Evolutionary conservation across 176 grass and related monocot genomes (phyloP), one percentile per base, ranked within the genome.

Genomic region (Typha latifolia): DNA sequence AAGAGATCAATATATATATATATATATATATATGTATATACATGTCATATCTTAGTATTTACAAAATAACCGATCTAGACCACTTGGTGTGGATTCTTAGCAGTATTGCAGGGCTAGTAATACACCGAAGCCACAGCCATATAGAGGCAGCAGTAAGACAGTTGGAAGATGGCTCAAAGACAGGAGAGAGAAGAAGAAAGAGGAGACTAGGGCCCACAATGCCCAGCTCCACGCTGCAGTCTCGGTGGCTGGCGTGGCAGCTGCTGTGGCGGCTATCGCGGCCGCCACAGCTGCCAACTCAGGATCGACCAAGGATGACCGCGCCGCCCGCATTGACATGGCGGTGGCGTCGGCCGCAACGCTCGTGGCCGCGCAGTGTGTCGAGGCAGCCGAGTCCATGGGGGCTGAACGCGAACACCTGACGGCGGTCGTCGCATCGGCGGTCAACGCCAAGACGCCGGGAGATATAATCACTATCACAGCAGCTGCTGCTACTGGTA

Each of bases 81-180:
- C 13, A 6, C 15, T n/a, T 15, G 18, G 15, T 56, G 37, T 43
- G 37, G 37, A 10, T 43, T 21, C 4, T 21, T 32, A n/a, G 70
- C 88, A 96, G 92, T 86, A 85, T 53, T 91, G 74, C 78, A 66
- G 83, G 14, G 74, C 74, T 3, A 77, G 53, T 63, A 86, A 79
- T 73, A 84, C 86, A 37, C 81, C 78, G 18, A 93, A 90, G 72
- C 76, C 86, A 27, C 91, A 85, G 37, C 57, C 73, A 18, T 79
- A 74, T 52, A 81, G 81, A 12, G 84, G 37, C 37, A 43, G 37
- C 37, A 10, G 73, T 81, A 99, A 99, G 83, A 99, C 94, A 14
- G 76, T 99, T 47, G 94, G 94, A 1, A 75, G 94, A 81, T 99
- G 94, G 94, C 66, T 99, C 11, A 99, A 99, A 68, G 94, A 99